These are phyloP conservation scores for Centrapalus pauciflorus DNA, from an alignment of 129 eudicot species.

Conservation along the genomic window DNA sequence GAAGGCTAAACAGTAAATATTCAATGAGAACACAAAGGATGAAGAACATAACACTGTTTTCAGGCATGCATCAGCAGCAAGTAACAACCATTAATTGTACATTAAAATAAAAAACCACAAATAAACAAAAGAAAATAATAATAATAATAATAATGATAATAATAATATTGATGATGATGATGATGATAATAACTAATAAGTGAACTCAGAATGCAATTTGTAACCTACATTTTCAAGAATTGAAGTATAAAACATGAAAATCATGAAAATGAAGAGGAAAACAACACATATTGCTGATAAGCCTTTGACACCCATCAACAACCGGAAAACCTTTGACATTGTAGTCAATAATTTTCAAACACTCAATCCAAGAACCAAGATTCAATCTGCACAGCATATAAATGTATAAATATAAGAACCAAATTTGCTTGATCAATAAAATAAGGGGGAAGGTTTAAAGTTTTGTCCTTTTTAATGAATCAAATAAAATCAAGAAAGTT, in stretches of 20 bases:
- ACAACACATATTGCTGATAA: not conserved
- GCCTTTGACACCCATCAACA: conserved; percentile 22
- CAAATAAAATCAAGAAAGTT: conserved; percentile 21
- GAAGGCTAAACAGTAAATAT: not conserved
- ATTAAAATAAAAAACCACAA: not conserved
- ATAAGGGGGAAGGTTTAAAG: not conserved
- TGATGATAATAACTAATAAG: too few relatives aligned
- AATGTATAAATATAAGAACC: conserved; percentile 11
- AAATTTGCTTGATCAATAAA: conserved; percentile 5
- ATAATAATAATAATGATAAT: too few relatives aligned
- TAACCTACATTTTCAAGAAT: conserved; percentile 20
- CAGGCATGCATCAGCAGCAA: conserved; percentile 14
- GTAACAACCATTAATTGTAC: not conserved
- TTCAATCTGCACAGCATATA: conserved; percentile 13
- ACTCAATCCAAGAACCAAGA: conserved; percentile 12
- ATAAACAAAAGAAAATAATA: too few relatives aligned
- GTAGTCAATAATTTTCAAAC: conserved; percentile 1
- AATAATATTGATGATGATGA: too few relatives aligned
- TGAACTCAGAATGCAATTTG: not conserved
- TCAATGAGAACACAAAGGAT: not conserved
- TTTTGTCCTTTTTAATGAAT: conserved; percentile 22
- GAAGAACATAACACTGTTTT: conserved; percentile 1
- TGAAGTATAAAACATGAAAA: conserved; percentile 12
- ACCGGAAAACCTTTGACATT: conserved; percentile 35
- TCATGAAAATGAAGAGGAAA: conserved; percentile 15